phyloP scores from a whole-genome alignment of 2,329 filamentous ascomycete genomes.

The Pseudocercospora ulei region DNA sequence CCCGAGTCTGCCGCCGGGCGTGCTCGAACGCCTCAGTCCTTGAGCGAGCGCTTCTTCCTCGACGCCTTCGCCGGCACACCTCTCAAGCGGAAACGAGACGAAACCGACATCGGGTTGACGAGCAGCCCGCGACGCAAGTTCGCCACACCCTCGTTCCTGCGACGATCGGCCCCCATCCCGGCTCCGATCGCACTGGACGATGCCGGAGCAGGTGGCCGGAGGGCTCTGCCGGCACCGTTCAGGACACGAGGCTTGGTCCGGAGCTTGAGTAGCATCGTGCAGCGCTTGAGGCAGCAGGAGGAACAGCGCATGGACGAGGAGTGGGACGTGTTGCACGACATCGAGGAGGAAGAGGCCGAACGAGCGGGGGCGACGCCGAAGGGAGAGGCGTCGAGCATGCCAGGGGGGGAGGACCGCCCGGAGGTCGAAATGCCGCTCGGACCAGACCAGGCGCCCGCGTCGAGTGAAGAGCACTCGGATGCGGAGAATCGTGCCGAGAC shows the following conservation, averaged over 20 bases:
- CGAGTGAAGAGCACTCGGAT: conserved; percentile 51
- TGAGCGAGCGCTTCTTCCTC: conserved; percentile 52
- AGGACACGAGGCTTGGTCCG: conserved; percentile 47
- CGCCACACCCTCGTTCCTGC: conserved; percentile 61
- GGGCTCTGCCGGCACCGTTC: conserved; percentile 32
- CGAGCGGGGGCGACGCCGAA: conserved; percentile 18
- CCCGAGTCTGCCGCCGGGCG: conserved; percentile 16
- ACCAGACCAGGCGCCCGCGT: conserved; percentile 36
- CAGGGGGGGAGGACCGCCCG: conserved; percentile 40
- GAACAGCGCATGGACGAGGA: conserved; percentile 64
- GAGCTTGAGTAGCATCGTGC: conserved; percentile 64
- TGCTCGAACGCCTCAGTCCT: conserved; percentile 43
- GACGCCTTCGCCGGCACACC: conserved; percentile 57
- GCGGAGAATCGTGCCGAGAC: conserved; percentile 26
- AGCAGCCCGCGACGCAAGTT: conserved; percentile 38
- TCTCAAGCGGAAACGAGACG: conserved; percentile 42
- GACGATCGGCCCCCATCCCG: conserved; percentile 42
- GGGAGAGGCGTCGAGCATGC: conserved; percentile 29
- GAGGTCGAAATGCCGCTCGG: conserved; percentile 39
- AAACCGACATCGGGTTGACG: conserved; percentile 31
- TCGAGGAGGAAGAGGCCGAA: conserved; percentile 45
- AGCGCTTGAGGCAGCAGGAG: conserved; percentile 58
- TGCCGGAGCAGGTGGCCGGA: conserved; percentile 22
- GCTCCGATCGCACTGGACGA: conserved; percentile 51
- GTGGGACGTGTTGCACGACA: conserved; percentile 61